Evolutionary conservation across 164 flowering plant species (phyloP).

Genomic region (Santalum album): DNA sequence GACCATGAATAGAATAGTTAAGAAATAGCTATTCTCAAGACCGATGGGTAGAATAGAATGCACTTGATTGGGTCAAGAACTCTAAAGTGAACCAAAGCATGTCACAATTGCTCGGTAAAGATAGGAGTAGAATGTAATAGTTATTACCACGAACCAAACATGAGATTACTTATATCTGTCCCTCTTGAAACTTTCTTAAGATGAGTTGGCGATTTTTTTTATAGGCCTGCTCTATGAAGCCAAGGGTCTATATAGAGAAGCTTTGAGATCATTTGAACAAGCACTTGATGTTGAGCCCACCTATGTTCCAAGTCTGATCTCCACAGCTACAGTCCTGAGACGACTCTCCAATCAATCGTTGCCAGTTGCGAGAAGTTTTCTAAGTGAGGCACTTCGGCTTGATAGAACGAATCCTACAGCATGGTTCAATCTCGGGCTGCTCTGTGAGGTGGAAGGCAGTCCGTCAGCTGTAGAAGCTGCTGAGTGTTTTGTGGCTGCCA

Average conservation of each 20-base stretch:
- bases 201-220: slow-evolving; percentile 1
- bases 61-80: no score
- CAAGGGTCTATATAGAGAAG: slow-evolving; percentile 54
- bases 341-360: slow-evolving; percentile 36
- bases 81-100: no score
- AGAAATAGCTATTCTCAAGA: no score
- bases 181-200: neutral
- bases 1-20: no score
- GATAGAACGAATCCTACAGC: slow-evolving; percentile 68
- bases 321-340: slow-evolving; percentile 47
- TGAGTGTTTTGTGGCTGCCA: slow-evolving; percentile 88
- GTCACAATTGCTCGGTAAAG: no score
- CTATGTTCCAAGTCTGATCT: slow-evolving; percentile 75
- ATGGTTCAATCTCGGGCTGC: slow-evolving; percentile 83
- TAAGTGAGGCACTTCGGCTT: slow-evolving; percentile 63
- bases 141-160: no score
- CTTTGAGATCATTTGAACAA: slow-evolving; percentile 44
- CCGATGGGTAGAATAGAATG: no score
- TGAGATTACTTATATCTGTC: neutral
- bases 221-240: slow-evolving; percentile 68
- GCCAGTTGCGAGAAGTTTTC: slow-evolving; percentile 50
- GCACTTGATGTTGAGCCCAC: slow-evolving; percentile 71
- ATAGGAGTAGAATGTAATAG: no score
- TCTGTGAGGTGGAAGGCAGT: slow-evolving; percentile 42
- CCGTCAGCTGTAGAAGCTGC: slow-evolving; percentile 48